Evolutionary conservation across 371 early-diverging fungal species (phyloP).

Genomic region (Mortierella polycephala): DNA sequence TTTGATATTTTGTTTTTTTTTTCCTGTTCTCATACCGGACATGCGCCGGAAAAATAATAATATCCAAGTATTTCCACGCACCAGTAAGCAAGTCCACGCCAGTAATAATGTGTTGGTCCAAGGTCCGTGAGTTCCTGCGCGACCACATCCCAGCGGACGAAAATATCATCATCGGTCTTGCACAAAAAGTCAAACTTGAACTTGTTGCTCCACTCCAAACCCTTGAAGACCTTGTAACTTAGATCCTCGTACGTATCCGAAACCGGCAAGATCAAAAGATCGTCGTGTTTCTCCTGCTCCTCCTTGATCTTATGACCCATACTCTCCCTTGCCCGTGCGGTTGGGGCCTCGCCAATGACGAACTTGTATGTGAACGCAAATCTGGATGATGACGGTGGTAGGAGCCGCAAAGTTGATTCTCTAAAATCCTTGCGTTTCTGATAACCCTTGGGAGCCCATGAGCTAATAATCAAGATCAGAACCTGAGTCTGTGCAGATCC

Average conservation of each 20-base stretch:
- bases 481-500: conserved; percentile 45
- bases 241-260: conserved; percentile 62
- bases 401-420: conserved; percentile 57
- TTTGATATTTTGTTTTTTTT: neutral
- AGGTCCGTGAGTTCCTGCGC: conserved; percentile 55
- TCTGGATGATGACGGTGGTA: conserved; percentile 36
- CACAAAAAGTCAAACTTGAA: conserved; percentile 64
- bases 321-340: conserved; percentile 52
- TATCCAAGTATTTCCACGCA: conserved; percentile 16
- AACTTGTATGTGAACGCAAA: conserved; percentile 62
- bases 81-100: conserved; percentile 71
- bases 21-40: neutral
- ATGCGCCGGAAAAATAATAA: neutral
- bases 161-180: conserved; percentile 73
- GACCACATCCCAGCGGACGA: conserved; percentile 69
- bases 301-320: conserved; percentile 57
- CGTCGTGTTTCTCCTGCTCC: conserved; percentile 62
- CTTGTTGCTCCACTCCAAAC: conserved; percentile 61
- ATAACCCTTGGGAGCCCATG: conserved; percentile 62
- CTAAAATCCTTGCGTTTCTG: conserved; percentile 59
- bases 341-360: conserved; percentile 67
- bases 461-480: conserved; percentile 64
- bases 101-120: conserved; percentile 58
- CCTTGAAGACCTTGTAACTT: conserved; percentile 65
- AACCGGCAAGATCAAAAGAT: conserved; percentile 67